A percentile compares a stretch with the other conserved stretches of the same genome.
Conservation (phyloP, 2,329 filamentous ascomycete species). For the Berkeleyomyces rouxiae region DNA sequence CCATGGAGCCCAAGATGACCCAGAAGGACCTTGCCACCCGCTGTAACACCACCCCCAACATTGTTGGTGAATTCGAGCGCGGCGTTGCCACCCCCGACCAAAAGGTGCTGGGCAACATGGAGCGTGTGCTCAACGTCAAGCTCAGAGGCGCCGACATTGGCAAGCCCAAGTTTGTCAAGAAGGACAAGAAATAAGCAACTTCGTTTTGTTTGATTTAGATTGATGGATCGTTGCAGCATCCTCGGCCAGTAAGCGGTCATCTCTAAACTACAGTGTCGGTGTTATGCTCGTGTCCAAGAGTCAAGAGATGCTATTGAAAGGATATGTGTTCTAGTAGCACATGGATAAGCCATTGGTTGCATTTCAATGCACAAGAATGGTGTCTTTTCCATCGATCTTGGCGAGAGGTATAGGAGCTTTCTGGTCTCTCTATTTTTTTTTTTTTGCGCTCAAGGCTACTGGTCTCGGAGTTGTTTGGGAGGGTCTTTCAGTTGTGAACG, state of each 20-base stretch:
- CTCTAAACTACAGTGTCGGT: neutral
- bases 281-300: neutral
- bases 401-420: too few relatives aligned
- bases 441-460: neutral
- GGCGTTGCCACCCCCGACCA: constrained; percentile 66
- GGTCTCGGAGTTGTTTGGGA: neutral
- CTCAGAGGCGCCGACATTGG: constrained; percentile 76
- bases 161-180: constrained; percentile 66
- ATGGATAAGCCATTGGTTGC: neutral
- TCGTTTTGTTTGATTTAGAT: neutral
- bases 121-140: constrained; percentile 75
- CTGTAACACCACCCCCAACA: constrained; percentile 68
- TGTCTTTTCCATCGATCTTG: too few relatives aligned
- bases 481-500: neutral
- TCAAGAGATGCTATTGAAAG: neutral
- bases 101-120: constrained; percentile 61
- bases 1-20: constrained; percentile 86
- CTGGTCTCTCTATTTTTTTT: neutral
- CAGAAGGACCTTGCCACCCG: constrained; percentile 77
- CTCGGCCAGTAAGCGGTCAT: neutral
- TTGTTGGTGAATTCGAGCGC: constrained; percentile 75
- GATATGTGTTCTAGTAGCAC: neutral
- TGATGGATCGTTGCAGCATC: neutral
- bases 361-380: too few relatives aligned
- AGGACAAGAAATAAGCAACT: constrained; percentile 16